Evolutionary conservation across 2,329 filamentous ascomycete genomes (phyloP).

Genomic region (Colletotrichum tofieldiae): DNA sequence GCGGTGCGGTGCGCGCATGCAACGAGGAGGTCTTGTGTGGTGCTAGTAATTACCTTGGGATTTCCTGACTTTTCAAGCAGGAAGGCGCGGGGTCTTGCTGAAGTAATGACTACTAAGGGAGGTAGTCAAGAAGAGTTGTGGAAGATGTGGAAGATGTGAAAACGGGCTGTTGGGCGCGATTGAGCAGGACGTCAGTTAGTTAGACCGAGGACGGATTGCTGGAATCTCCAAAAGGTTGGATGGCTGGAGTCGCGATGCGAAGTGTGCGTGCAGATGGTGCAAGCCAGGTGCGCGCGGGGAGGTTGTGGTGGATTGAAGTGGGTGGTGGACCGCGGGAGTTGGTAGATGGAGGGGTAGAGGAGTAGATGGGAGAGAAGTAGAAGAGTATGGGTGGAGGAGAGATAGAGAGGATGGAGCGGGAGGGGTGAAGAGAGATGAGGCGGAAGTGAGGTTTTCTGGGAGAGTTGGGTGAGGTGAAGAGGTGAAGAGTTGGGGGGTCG

Average conservation of each 20-base stretch:
- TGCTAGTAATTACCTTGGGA: constrained; percentile 27
- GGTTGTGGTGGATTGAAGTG: constrained; percentile 31
- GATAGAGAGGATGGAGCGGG: constrained; percentile 43
- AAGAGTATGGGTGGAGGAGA: constrained; percentile 45
- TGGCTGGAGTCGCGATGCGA: constrained; percentile 21
- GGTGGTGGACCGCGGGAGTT: constrained; percentile 33
- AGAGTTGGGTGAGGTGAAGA: constrained; percentile 48
- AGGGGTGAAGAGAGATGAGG: constrained; percentile 46
- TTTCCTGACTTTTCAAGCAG: constrained; percentile 28
- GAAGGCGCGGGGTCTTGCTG: constrained; percentile 18
- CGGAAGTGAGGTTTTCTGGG: constrained; percentile 41
- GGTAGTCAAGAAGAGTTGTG: not conserved
- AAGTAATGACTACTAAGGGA: not conserved
- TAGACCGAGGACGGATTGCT: not conserved
- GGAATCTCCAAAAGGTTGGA: constrained; percentile 9
- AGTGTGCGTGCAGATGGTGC: constrained; percentile 9
- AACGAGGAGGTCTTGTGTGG: constrained; percentile 11
- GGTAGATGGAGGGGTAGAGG: constrained; percentile 41
- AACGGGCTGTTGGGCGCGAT: not conserved
- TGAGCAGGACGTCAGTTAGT: not conserved
- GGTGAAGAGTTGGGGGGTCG: constrained; percentile 45
- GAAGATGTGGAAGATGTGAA: constrained; percentile 1
- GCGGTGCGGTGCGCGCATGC: not conserved
- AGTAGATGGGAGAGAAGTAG: constrained; percentile 44
- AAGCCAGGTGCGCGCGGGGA: constrained; percentile 4